Conservation (phyloP, 306 rosid genomes). For the Trifolium fragiferum region DNA sequence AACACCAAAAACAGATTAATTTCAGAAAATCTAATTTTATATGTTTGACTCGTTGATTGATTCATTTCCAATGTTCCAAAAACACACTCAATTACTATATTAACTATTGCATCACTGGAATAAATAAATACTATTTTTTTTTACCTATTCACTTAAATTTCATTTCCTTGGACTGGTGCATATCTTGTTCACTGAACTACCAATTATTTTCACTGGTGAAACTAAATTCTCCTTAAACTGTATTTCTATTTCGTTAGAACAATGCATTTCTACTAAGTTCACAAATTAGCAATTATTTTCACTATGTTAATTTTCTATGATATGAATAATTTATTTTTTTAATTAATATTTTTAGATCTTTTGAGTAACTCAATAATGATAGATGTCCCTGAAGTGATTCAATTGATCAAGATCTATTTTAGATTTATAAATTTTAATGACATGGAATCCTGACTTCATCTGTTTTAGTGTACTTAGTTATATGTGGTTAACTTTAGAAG, state of each 20-base stretch:
- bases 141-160: slow-evolving; percentile 13
- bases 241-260: slow-evolving; percentile 26
- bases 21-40: slow-evolving; percentile 22
- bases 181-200: slow-evolving; percentile 25
- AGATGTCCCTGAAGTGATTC: slow-evolving; percentile 27
- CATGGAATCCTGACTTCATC: slow-evolving; percentile 36
- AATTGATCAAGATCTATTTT: slow-evolving; percentile 25
- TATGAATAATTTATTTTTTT: slow-evolving; percentile 28
- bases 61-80: slow-evolving; percentile 37
- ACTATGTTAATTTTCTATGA: slow-evolving; percentile 7
- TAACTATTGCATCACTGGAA: slow-evolving; percentile 15
- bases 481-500: slow-evolving; percentile 42
- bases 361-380: slow-evolving; percentile 26
- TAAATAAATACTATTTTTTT: neutral
- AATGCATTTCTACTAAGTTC: slow-evolving; percentile 2
- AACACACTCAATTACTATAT: slow-evolving; percentile 15
- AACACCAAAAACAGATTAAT: slow-evolving; percentile 20
- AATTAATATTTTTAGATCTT: slow-evolving; percentile 29
- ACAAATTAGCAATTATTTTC: slow-evolving; percentile 31
- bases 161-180: slow-evolving; percentile 10
- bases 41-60: slow-evolving; percentile 34
- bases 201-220: slow-evolving; percentile 27
- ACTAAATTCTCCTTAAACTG: slow-evolving; percentile 12
- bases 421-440: slow-evolving; percentile 36
- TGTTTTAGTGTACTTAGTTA: slow-evolving; percentile 30